phyloP scores from a whole-genome alignment of 306 rosid species.

The Myrica gale region DNA sequence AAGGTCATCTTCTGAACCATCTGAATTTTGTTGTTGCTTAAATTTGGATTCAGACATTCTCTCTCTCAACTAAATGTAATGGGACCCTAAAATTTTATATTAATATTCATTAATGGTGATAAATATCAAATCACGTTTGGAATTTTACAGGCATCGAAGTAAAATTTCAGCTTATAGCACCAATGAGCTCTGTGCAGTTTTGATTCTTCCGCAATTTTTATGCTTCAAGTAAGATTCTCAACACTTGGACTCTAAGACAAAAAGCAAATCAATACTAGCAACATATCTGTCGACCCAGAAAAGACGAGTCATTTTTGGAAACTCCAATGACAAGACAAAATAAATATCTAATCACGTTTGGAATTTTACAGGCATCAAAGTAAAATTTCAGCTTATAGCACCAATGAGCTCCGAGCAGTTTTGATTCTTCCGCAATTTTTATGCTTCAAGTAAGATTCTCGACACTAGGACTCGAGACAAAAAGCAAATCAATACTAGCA shows the following conservation, averaged over 20 bases:
- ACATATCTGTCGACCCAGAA: neutral
- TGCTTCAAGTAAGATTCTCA: slow-evolving; percentile 1
- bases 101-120: neutral
- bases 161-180: neutral
- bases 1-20: too few relatives aligned
- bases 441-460: too few relatives aligned
- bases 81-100: neutral
- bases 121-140: neutral
- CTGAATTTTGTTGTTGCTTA: neutral
- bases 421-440: too few relatives aligned
- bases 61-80: neutral
- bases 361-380: too few relatives aligned
- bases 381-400: too few relatives aligned
- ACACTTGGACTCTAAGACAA: neutral
- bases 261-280: neutral
- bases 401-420: too few relatives aligned
- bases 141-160: neutral
- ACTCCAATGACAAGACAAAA: slow-evolving; percentile 3
- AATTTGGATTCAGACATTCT: neutral
- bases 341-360: too few relatives aligned
- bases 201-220: neutral
- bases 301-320: neutral
- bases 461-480: too few relatives aligned
- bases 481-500: too few relatives aligned
- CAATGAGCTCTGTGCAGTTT: neutral